Percentiles rank a stretch among this genome's conserved stretches.
phyloP scores from a whole-genome alignment of 257 asterid genomes.

The Capsicum pubescens region DNA sequence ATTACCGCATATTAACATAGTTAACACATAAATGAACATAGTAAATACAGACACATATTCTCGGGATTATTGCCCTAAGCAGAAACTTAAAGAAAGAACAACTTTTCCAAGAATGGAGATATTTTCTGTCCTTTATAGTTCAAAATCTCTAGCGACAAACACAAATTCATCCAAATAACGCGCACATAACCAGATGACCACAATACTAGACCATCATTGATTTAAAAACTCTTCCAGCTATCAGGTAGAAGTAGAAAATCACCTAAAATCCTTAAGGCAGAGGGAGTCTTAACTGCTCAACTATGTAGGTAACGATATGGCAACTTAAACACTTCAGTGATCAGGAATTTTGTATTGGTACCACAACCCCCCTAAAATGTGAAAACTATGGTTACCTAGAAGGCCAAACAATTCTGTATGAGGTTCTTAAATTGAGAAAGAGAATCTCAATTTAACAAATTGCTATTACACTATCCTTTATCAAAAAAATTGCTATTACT shows the following conservation, averaged over 20 bases:
- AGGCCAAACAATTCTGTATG: neutral
- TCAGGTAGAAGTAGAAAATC: neutral
- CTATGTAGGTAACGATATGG: neutral
- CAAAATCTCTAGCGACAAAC: neutral
- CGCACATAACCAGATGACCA: neutral
- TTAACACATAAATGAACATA: slow-evolving; percentile 2
- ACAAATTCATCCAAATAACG: neutral
- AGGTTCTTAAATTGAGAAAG: slow-evolving; percentile 7
- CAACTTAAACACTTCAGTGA: neutral
- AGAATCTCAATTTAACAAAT: neutral
- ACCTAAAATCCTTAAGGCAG: neutral
- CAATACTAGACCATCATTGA: neutral
- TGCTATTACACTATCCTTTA: neutral
- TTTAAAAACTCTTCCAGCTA: neutral
- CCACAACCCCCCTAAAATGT: neutral
- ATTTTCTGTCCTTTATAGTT: neutral
- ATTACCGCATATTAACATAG: slow-evolving; percentile 8
- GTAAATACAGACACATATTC: neutral
- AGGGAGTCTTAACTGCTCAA: neutral
- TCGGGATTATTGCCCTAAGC: neutral
- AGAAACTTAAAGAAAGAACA: neutral
- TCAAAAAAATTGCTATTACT: neutral
- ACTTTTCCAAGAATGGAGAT: neutral
- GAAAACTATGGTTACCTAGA: neutral
- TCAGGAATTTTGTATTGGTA: neutral